These are phyloP conservation scores for Hippophae tibetana DNA, from an alignment of 306 rosid species.

Conservation along the genomic window DNA sequence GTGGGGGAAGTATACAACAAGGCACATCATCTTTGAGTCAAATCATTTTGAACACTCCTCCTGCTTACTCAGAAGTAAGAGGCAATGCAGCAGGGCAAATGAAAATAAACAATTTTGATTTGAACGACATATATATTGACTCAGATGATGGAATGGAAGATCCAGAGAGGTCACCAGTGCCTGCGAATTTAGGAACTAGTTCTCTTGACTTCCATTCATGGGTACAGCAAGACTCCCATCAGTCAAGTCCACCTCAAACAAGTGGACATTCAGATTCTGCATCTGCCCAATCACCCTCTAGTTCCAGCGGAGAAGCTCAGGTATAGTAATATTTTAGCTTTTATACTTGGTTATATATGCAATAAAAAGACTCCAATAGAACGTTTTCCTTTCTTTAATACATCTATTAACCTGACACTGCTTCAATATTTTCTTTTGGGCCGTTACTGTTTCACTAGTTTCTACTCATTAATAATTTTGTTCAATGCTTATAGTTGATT, in stretches of 20 bases:
- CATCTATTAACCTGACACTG: too few species aligned
- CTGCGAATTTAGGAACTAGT: constrained; percentile 50
- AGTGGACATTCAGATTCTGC: constrained; percentile 91
- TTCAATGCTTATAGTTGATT: too few species aligned
- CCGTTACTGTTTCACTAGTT: too few species aligned
- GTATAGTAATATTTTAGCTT: constrained; percentile 28
- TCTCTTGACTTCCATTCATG: constrained; percentile 58
- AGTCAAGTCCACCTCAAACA: constrained; percentile 93
- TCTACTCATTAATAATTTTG: too few species aligned
- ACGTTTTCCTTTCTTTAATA: too few species aligned
- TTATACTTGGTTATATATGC: constrained; percentile 1
- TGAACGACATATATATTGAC: constrained; percentile 72
- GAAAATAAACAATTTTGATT: constrained; percentile 64
- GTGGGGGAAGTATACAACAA: constrained; percentile 33
- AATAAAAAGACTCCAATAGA: too few species aligned
- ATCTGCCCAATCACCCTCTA: constrained; percentile 84
- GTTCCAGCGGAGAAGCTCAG: constrained; percentile 93
- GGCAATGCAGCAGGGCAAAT: constrained; percentile 46
- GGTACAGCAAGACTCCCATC: constrained; percentile 66
- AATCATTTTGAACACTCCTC: constrained; percentile 44
- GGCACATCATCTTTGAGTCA: constrained; percentile 34
- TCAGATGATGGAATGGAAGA: constrained; percentile 71
- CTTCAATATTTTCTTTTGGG: too few species aligned
- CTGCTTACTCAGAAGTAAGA: constrained; percentile 55
- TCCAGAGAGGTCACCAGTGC: constrained; percentile 41